phyloP scores from a whole-genome alignment of 768 basidiomycete species.

The Pleurotus platypus region DNA sequence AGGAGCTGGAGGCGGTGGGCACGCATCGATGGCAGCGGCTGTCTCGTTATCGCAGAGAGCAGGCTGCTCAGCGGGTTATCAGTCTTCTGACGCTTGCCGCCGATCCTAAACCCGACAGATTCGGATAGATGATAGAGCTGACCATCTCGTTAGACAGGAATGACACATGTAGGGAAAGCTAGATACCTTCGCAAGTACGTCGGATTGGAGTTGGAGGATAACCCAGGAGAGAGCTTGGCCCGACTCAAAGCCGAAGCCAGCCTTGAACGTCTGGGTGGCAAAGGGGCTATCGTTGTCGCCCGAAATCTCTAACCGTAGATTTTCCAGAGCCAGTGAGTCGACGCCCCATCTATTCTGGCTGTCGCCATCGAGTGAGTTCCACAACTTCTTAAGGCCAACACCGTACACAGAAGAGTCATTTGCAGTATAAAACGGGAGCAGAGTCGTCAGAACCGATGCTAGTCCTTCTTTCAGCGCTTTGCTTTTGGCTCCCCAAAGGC shows the following conservation, averaged over 20 bases:
- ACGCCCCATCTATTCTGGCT: slow-evolving; percentile 63
- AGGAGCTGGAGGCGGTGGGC: slow-evolving; percentile 68
- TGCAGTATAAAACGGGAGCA: slow-evolving; percentile 69
- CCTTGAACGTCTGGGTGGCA: slow-evolving; percentile 60
- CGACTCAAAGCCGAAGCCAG: slow-evolving; percentile 69
- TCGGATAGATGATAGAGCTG: slow-evolving; percentile 69
- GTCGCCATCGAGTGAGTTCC: slow-evolving; percentile 57
- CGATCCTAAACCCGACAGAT: slow-evolving; percentile 34
- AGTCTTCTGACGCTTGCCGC: slow-evolving; percentile 48
- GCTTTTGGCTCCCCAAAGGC: slow-evolving; percentile 78
- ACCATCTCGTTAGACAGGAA: background rate
- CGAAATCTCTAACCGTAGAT: slow-evolving; percentile 53
- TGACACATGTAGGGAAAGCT: slow-evolving; percentile 1
- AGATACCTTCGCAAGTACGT: slow-evolving; percentile 66
- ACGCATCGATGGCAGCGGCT: slow-evolving; percentile 24
- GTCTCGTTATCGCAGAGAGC: slow-evolving; percentile 43
- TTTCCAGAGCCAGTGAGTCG: slow-evolving; percentile 61
- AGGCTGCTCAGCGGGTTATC: slow-evolving; percentile 60
- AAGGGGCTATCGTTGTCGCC: slow-evolving; percentile 38
- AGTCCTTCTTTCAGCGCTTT: slow-evolving; percentile 75
- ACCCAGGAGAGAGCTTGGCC: slow-evolving; percentile 78
- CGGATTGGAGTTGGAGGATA: slow-evolving; percentile 74
- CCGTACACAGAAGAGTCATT: slow-evolving; percentile 28
- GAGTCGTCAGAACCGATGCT: slow-evolving; percentile 62
- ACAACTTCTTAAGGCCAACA: slow-evolving; percentile 49